Conservation (phyloP, 1,284 basidiomycete genomes). For the Cutaneotrichosporon daszewskae region DNA sequence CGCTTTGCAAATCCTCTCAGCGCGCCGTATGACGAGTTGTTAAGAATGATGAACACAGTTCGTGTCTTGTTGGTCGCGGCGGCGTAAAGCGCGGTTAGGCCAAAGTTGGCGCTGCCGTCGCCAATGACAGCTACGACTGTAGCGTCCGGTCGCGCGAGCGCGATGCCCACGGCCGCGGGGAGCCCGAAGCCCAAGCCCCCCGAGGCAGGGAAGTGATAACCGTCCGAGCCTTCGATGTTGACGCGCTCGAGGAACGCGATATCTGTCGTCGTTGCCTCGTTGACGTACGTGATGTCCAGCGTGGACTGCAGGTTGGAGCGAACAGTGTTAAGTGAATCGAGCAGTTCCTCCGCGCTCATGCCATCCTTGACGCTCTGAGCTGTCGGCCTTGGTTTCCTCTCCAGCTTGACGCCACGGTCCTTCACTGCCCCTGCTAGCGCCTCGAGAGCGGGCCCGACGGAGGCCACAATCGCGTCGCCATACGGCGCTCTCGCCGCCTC, state of each 20-base stretch:
- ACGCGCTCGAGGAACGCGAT: constrained; percentile 5
- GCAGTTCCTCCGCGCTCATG: constrained; percentile 9
- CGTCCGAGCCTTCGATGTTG: not conserved
- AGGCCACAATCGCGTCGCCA: constrained; percentile 6
- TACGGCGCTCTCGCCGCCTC: constrained; percentile 12
- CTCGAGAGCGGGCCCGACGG: not conserved
- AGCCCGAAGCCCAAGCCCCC: constrained; percentile 15
- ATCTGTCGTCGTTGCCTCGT: constrained; percentile 13
- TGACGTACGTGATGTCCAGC: constrained; percentile 12
- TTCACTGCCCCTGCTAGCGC: not conserved
- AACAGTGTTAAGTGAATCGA: constrained; percentile 7
- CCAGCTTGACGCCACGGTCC: not conserved
- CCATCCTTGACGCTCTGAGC: not conserved
- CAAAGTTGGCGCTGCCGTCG: constrained; percentile 14
- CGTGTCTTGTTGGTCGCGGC: constrained; percentile 4
- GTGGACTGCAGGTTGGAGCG: not conserved
- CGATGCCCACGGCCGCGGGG: constrained; percentile 8
- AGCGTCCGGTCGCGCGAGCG: constrained; percentile 5
- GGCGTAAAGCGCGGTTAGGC: constrained; percentile 7
- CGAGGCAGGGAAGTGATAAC: constrained; percentile 13
- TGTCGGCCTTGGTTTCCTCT: too few relatives aligned
- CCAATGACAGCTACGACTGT: constrained; percentile 12
- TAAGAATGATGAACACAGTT: constrained; percentile 13
- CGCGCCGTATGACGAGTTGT: constrained; percentile 12
- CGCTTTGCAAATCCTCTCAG: constrained; percentile 6